Evolutionary conservation across 2,329 filamentous ascomycete genomes (phyloP).

Genomic region (Blastomyces parvus): DNA sequence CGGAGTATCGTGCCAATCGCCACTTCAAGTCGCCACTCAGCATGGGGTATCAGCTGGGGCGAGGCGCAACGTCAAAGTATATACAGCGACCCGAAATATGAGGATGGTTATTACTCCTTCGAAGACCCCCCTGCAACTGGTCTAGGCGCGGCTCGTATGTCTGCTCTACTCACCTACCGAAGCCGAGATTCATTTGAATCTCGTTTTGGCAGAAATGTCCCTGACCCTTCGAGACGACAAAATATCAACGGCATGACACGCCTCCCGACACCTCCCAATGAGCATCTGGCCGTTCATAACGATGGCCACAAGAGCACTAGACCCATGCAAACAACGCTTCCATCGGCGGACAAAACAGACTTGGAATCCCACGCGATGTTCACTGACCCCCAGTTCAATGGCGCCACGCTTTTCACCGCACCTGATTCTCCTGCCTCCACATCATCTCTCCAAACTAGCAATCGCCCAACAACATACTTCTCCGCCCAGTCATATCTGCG

Average conservation of each 20-base stretch:
- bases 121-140: constrained; percentile 78
- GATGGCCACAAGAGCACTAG: constrained; percentile 62
- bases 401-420: constrained; percentile 47
- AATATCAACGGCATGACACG: constrained; percentile 63
- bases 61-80: constrained; percentile 58
- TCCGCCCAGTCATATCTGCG: constrained; percentile 95
- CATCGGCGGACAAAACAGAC: constrained; percentile 14
- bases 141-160: constrained; percentile 91
- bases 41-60: constrained; percentile 52
- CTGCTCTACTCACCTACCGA: constrained; percentile 86
- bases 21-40: constrained; percentile 47
- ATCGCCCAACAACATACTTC: constrained; percentile 70
- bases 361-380: constrained; percentile 29
- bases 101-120: constrained; percentile 89
- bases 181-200: constrained; percentile 96
- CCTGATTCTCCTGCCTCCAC: constrained; percentile 26
- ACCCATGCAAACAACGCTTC: constrained; percentile 20
- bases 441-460: constrained; percentile 20
- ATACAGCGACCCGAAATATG: constrained; percentile 96
- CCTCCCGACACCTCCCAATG: constrained; percentile 53
- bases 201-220: constrained; percentile 85
- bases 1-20: constrained; percentile 47
- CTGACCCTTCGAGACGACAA: constrained; percentile 72
- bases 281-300: constrained; percentile 74
- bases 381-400: constrained; percentile 62